These are phyloP conservation scores for Lachancea kluyveri DNA, from an alignment of 805 yeast genomes.

Conservation along the genomic window DNA sequence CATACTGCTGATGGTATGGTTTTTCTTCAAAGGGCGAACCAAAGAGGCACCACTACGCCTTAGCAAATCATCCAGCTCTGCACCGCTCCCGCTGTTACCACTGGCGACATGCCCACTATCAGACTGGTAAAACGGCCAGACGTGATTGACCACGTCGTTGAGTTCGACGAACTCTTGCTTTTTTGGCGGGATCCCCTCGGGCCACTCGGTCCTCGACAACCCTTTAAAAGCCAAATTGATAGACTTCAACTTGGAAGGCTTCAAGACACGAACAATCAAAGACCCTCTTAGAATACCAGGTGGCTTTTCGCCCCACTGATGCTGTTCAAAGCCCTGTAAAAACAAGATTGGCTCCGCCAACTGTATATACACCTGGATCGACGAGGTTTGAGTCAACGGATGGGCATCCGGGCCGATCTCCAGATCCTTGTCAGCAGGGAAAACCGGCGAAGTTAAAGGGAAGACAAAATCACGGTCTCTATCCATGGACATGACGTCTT, in stretches of 20 bases:
- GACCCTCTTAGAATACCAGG: constrained; percentile 83
- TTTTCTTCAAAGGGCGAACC: constrained; percentile 17
- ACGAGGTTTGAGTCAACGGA: constrained; percentile 55
- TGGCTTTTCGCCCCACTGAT: constrained; percentile 58
- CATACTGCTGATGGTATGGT: constrained; percentile 18
- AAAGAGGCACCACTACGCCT: constrained; percentile 22
- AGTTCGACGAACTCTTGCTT: constrained; percentile 59
- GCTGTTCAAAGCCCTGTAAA: constrained; percentile 71
- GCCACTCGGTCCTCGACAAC: constrained; percentile 82
- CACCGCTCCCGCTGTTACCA: constrained; percentile 8
- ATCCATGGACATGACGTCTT: no score
- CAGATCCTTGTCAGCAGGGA: constrained; percentile 49
- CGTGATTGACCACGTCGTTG: constrained; percentile 63
- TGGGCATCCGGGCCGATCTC: constrained; percentile 31
- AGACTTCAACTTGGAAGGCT: constrained; percentile 64
- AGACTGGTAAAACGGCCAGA: constrained; percentile 81
- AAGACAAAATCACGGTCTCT: no score
- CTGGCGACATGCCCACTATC: constrained; percentile 37
- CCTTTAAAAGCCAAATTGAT: constrained; percentile 63
- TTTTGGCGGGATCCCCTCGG: constrained; percentile 96
- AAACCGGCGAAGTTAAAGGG: constrained; percentile 38
- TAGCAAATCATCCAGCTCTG: constrained; percentile 12
- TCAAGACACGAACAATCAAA: constrained; percentile 58
- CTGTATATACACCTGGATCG: constrained; percentile 64
- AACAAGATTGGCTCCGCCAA: constrained; percentile 77